Evolutionary conservation across 2,329 filamentous ascomycete genomes (phyloP).

Genomic region (Blumeriella jaapii): DNA sequence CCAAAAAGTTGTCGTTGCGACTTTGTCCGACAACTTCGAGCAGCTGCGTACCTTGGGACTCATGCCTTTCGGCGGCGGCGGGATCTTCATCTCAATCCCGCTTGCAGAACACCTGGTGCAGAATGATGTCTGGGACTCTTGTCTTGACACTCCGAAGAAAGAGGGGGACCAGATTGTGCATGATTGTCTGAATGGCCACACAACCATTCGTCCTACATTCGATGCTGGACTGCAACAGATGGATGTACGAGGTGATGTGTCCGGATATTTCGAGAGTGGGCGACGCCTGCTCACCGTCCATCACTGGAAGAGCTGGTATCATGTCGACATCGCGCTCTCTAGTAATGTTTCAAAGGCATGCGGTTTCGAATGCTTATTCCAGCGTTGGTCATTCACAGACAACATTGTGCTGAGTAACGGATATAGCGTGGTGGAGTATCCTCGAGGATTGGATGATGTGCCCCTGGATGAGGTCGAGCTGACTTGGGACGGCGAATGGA

Average conservation of each 20-base stretch:
- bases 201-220: conserved; percentile 14
- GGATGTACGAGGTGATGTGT: conserved; percentile 18
- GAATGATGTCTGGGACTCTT: conserved; percentile 11
- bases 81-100: conserved; percentile 22
- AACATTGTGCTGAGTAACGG: conserved; percentile 34
- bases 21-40: conserved; percentile 17
- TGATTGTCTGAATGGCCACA: conserved; percentile 16
- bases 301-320: conserved; percentile 21
- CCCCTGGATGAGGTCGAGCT: conserved; percentile 28
- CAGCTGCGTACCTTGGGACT: conserved; percentile 17
- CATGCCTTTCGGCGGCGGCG: conserved; percentile 21
- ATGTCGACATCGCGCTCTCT: conserved; percentile 13
- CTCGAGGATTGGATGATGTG: conserved; percentile 7
- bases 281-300: conserved; percentile 18
- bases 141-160: conserved; percentile 8
- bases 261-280: conserved; percentile 21
- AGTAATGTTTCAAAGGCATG: conserved; percentile 14
- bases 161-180: conserved; percentile 21
- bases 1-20: conserved; percentile 13
- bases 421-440: conserved; percentile 25
- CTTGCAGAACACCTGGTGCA: conserved; percentile 12
- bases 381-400: conserved; percentile 32
- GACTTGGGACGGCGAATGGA: conserved; percentile 31
- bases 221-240: conserved; percentile 20
- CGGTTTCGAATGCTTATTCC: conserved; percentile 28